Base-by-base conservation (phyloP, 306 rosid species). In the Casuarina equisetifolia region DNA sequence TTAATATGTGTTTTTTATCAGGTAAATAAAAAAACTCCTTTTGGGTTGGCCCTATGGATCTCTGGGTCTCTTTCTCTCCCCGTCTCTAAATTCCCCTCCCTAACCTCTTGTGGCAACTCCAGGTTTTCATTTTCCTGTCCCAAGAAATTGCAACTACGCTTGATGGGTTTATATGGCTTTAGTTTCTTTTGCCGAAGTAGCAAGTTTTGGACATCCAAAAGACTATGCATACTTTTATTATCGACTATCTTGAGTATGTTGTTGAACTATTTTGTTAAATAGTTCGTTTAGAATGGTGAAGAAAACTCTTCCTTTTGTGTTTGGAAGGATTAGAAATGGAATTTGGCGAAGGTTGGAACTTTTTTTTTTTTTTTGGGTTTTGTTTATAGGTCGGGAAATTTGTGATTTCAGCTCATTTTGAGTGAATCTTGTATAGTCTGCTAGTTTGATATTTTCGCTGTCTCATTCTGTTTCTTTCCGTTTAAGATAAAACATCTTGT, bases 31-130 rank as follows among this genome's bases (percentile, higher is more conserved):
- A 55, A 36, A 73, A 78, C 44, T 57, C 50, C 38, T 11, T 64
- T 49, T 25, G 49, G 58, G 77, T 53, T 74, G 66, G n/a, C 11
- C 76, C 64, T 44, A 8, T 46, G 61, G 66, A 36, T 74, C 74
- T 69, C 50, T 10, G 10, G 48, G 40, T 16, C 48, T 66, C 49
- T 39, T 48, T 16, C 11, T 64, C 69, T 64, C 70, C 39, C 49
- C 12, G 44, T 16, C 48, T 66, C 70, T 6, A 40, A 66, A 40
- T 66, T 66, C 71, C 5, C 50, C 16, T 40, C 25, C 9, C 64
- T 58, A 58, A 20, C 25, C 39, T 15, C 4, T 42, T 40, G 9
- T 16, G 70, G 1, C 2, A 7, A 10, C 68, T 32, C 44, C 35
- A 11, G n/a, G 2, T 17, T 55, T 55, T 52, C 3, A 25, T 25